A percentile compares a stretch with the other conserved stretches of the same genome.
phyloP scores from a whole-genome alignment of 2,329 filamentous ascomycete genomes.

The Aspergillus pseudoglaucus region DNA sequence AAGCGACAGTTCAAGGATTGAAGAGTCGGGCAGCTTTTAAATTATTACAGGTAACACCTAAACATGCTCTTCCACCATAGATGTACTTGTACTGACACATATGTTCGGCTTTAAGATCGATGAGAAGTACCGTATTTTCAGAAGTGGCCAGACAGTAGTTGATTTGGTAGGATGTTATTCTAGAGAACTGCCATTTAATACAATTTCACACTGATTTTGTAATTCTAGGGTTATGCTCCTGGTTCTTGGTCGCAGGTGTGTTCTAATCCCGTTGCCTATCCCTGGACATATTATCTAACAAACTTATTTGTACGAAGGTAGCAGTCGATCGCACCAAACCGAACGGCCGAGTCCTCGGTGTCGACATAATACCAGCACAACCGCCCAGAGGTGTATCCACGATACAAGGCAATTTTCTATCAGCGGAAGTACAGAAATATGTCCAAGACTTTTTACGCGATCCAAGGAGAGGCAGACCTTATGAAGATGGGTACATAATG shows the following conservation, averaged over 20 bases:
- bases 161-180: constrained; percentile 58
- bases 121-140: constrained; percentile 72
- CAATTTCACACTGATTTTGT: neutral
- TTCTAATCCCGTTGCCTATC: neutral
- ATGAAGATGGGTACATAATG: constrained; percentile 12
- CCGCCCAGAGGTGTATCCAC: constrained; percentile 88
- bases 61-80: too few relatives aligned
- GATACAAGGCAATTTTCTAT: constrained; percentile 91
- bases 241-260: constrained; percentile 55
- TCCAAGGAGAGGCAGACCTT: constrained; percentile 52
- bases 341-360: constrained; percentile 73
- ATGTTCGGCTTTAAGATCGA: constrained; percentile 61
- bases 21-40: constrained; percentile 94
- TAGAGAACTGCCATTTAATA: neutral
- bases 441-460: constrained; percentile 69
- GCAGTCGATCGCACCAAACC: constrained; percentile 73
- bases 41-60: constrained; percentile 63
- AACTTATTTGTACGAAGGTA: constrained; percentile 51
- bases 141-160: constrained; percentile 73
- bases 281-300: neutral
- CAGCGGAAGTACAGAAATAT: constrained; percentile 63
- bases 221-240: constrained; percentile 42
- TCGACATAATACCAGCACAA: constrained; percentile 88
- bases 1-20: constrained; percentile 70
- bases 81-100: neutral